These are phyloP conservation scores for Pterocarpus santalinus DNA, from an alignment of 306 rosid species.

Conservation along the genomic window DNA sequence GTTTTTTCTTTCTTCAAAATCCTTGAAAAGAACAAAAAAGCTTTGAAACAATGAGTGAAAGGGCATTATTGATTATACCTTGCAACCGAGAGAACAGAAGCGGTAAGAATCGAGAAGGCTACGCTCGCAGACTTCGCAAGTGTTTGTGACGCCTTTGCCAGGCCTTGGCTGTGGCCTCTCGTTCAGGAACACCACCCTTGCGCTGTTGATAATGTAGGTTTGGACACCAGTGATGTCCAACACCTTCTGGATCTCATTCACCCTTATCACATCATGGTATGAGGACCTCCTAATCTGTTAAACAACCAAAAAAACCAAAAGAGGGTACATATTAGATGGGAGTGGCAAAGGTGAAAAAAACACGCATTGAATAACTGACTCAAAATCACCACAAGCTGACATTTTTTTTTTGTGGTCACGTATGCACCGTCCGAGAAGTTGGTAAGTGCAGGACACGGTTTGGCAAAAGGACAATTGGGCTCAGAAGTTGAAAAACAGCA, in stretches of 20 bases:
- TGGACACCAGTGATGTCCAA: constrained; percentile 92
- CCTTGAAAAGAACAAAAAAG: neutral
- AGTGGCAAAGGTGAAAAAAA: neutral
- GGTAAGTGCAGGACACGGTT: constrained; percentile 46
- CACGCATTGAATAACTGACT: constrained; percentile 23
- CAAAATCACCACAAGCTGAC: constrained; percentile 12
- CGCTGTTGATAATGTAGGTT: constrained; percentile 98
- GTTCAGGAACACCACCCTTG: constrained; percentile 93
- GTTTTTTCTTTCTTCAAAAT: neutral
- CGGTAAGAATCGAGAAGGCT: constrained; percentile 95
- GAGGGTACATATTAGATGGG: neutral
- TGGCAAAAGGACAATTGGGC: neutral
- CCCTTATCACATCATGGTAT: constrained; percentile 94
- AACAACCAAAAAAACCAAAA: neutral
- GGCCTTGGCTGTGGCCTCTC: constrained; percentile 99
- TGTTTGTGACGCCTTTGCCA: constrained; percentile 95
- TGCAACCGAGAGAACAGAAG: constrained; percentile 98
- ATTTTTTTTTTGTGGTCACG: constrained; percentile 22
- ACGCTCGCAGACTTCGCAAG: constrained; percentile 97
- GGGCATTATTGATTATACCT: constrained; percentile 61
- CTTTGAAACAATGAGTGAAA: constrained; percentile 22
- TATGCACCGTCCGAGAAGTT: constrained; percentile 17
- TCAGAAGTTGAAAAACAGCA: constrained; percentile 22
- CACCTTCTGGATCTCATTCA: constrained; percentile 93
- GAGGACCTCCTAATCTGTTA: constrained; percentile 95